Evolutionary conservation across 2,329 filamentous ascomycete genomes (phyloP).

Genomic region (Xylariales sp.): DNA sequence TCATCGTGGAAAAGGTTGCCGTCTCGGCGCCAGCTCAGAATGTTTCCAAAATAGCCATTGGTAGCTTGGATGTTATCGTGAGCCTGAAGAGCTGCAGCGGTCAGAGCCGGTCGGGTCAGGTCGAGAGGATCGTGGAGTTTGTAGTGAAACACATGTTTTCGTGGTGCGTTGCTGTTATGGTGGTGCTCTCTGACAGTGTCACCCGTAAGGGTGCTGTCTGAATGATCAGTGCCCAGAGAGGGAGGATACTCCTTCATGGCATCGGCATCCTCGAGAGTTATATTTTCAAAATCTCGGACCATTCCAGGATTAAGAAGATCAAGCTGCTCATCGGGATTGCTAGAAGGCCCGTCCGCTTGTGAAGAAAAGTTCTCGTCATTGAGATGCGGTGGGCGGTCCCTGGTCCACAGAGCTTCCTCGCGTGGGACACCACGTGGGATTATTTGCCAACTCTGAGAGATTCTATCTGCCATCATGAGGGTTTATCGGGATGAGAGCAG

Average conservation of each 20-base stretch:
- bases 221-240: conserved; percentile 2
- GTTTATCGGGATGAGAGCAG: no score
- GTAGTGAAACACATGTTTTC: conserved; percentile 5
- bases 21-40: conserved; percentile 12
- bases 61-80: conserved; percentile 9
- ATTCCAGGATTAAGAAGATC: background rate
- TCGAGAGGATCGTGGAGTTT: conserved; percentile 10
- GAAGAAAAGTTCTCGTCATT: conserved; percentile 15
- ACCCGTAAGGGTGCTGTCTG: conserved; percentile 3
- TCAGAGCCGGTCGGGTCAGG: conserved; percentile 9
- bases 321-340: conserved; percentile 7
- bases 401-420: no score
- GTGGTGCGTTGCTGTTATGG: background rate
- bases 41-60: conserved; percentile 8
- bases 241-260: background rate
- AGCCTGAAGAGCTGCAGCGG: conserved; percentile 13
- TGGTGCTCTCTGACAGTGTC: background rate
- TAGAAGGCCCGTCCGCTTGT: conserved; percentile 6
- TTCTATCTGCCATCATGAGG: no score
- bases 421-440: no score
- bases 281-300: background rate
- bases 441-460: no score
- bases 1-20: conserved; percentile 5
- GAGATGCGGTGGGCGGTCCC: conserved; percentile 13
- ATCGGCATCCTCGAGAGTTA: background rate